Evolutionary conservation across 176 grass and related monocot genomes (phyloP).

Genomic region (Carex littledalei): DNA sequence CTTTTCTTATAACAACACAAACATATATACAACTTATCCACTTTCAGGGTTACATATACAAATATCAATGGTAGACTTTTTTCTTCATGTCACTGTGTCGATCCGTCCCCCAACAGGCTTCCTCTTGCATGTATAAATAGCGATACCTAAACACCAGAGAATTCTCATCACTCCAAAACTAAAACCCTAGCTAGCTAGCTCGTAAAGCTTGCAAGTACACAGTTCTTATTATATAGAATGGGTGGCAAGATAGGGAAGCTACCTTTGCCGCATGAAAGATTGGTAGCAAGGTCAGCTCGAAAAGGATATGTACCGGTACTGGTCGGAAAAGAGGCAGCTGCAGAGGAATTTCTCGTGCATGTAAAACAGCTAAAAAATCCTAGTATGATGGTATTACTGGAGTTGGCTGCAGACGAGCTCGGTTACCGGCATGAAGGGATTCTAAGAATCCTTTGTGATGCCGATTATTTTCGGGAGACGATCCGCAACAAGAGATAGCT

Average conservation of each 20-base stretch:
- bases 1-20: neutral
- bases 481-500: neutral
- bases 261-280: constrained; percentile 23
- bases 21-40: neutral
- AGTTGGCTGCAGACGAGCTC: constrained; percentile 46
- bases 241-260: neutral
- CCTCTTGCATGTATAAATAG: constrained; percentile 6
- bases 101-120: neutral
- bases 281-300: constrained; percentile 7
- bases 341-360: constrained; percentile 36
- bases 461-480: constrained; percentile 28
- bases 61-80: neutral
- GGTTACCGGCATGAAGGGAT: constrained; percentile 42
- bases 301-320: constrained; percentile 49
- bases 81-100: constrained; percentile 4
- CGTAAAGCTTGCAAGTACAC: neutral
- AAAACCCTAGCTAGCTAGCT: neutral
- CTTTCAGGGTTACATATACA: neutral
- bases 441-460: constrained; percentile 36
- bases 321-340: constrained; percentile 15
- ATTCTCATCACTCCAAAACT: neutral
- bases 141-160: neutral
- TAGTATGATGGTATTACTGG: constrained; percentile 31
- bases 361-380: constrained; percentile 36
- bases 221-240: constrained; percentile 5